These are phyloP conservation scores for Cladochytrium tenue DNA, from an alignment of 371 early-diverging fungal genomes.

Conservation along the genomic window DNA sequence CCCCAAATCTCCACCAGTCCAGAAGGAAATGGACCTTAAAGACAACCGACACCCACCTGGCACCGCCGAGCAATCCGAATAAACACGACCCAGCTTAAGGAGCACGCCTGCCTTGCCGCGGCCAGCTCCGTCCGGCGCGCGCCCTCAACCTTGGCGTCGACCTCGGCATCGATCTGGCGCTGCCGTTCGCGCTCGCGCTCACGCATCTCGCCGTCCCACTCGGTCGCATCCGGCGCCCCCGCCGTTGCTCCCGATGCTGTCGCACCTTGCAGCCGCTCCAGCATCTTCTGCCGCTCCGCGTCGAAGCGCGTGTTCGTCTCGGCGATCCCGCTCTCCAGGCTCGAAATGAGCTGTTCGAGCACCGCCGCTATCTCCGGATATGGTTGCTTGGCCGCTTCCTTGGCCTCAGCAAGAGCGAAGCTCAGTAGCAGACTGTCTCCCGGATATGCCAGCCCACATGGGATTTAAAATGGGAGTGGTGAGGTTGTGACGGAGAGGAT, in stretches of 20 bases:
- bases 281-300: conserved; percentile 40
- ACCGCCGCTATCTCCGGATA: conserved; percentile 66
- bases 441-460: too few relatives aligned
- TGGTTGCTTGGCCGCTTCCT: conserved; percentile 72
- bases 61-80: conserved; percentile 81
- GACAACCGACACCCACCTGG: conserved; percentile 53
- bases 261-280: conserved; percentile 1
- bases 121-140: conserved; percentile 64
- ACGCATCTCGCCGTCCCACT: conserved; percentile 79
- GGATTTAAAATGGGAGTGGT: too few relatives aligned
- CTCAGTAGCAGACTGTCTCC: conserved; percentile 74
- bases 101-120: conserved; percentile 60
- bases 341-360: conserved; percentile 70
- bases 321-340: conserved; percentile 36
- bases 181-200: conserved; percentile 68
- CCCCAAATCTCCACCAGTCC: too few relatives aligned
- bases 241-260: conserved; percentile 52
- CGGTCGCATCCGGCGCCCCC: conserved; percentile 55
- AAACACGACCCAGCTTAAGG: conserved; percentile 83
- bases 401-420: conserved; percentile 83
- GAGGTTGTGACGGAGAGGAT: too few relatives aligned
- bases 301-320: conserved; percentile 35
- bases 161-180: conserved; percentile 66
- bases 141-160: conserved; percentile 62
- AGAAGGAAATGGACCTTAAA: background rate